A percentile compares a stretch with the other conserved stretches of the same genome.
Evolutionary conservation across 345 rosid species (phyloP).

Genomic region (Brassica juncea): DNA sequence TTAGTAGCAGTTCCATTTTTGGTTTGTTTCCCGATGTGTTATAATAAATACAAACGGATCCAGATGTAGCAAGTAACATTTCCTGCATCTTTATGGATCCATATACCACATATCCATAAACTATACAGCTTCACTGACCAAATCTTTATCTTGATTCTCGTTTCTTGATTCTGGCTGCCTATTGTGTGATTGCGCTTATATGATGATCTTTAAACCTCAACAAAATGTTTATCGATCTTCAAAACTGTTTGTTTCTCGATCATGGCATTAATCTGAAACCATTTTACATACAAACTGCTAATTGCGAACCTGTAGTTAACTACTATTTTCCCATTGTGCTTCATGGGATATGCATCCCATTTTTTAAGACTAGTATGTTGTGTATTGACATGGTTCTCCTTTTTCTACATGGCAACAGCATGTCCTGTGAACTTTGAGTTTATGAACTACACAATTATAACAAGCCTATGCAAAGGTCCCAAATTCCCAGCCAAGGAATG

Average conservation of each 20-base stretch:
- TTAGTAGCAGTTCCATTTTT: not conserved
- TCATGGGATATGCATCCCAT: not conserved
- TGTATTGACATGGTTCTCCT: conserved; percentile 12
- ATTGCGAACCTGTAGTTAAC: not conserved
- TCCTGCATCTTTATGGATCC: not conserved
- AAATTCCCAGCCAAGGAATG: conserved; percentile 49
- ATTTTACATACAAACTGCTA: not conserved
- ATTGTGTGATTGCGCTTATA: not conserved
- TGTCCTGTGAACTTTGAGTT: conserved; percentile 71
- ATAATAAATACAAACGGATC: conserved; percentile 15
- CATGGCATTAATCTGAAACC: not conserved
- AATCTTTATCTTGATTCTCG: not conserved
- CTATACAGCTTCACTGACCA: conserved; percentile 2
- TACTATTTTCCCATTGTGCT: not conserved
- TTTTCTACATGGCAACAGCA: conserved; percentile 37
- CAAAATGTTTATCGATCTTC: not conserved
- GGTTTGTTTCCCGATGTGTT: not conserved
- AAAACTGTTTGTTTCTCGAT: not conserved
- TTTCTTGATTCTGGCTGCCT: not conserved
- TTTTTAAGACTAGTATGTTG: not conserved
- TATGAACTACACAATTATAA: conserved; percentile 54
- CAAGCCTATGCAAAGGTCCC: conserved; percentile 60
- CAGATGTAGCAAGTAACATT: not conserved
- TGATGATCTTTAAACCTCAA: not conserved
- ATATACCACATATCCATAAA: not conserved